Evolutionary conservation across 78 protist species (phyloP).

Genomic region (Cyanophora paradoxa): DNA sequence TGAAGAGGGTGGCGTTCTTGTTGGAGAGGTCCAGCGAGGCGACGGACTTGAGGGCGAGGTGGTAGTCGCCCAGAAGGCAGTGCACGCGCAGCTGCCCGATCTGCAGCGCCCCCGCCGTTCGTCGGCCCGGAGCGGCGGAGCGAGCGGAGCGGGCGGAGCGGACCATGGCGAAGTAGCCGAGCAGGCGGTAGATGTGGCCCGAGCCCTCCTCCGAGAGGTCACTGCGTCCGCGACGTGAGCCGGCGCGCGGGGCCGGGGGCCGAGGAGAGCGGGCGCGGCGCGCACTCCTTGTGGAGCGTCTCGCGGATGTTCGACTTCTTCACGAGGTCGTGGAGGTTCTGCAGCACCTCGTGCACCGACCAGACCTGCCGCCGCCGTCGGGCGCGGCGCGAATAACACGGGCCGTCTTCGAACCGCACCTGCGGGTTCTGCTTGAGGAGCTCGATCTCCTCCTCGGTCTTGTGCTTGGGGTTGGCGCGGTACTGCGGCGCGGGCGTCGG

Average conservation of each 20-base stretch:
- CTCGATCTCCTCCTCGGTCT: conserved; percentile 4
- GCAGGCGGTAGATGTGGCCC: conserved; percentile 30
- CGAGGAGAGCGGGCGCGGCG: neutral
- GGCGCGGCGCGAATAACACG: neutral
- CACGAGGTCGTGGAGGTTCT: conserved; percentile 30
- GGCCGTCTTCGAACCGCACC: too few relatives aligned
- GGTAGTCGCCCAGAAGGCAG: conserved; percentile 76
- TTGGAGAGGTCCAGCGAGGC: conserved; percentile 47
- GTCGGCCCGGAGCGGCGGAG: too few relatives aligned
- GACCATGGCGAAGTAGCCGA: conserved; percentile 67
- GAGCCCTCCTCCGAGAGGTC: too few relatives aligned
- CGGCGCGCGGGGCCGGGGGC: conserved; percentile 11
- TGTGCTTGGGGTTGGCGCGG: conserved; percentile 22
- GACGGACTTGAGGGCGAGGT: conserved; percentile 45
- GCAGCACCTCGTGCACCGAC: conserved; percentile 19
- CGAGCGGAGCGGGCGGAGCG: too few relatives aligned
- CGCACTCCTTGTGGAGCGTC: conserved; percentile 11
- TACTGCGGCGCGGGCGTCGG: too few relatives aligned
- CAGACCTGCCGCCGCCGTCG: conserved; percentile 6
- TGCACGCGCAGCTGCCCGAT: conserved; percentile 62
- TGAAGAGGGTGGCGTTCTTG: conserved; percentile 31
- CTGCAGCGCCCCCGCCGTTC: too few relatives aligned
- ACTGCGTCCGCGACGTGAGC: neutral
- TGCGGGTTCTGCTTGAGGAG: conserved; percentile 1
- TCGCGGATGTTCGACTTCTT: conserved; percentile 24